phyloP scores from a whole-genome alignment of 2,329 filamentous ascomycete species.

The Xylaria hypoxylon region DNA sequence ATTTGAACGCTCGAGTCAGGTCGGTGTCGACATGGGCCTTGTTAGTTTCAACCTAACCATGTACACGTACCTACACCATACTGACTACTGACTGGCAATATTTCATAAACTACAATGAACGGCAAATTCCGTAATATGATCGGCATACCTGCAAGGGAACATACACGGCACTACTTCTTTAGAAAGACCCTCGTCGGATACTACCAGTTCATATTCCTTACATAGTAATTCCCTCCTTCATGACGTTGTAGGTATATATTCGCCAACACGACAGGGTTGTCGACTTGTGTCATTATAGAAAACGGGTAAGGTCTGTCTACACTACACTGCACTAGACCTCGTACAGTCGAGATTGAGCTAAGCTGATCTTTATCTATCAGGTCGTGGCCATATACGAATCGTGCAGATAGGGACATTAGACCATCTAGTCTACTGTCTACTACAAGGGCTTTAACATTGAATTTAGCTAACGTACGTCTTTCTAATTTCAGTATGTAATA shows the following conservation, averaged over 20 bases:
- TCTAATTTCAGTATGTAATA: not conserved
- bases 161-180: not conserved
- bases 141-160: not conserved
- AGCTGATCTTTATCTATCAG: not conserved
- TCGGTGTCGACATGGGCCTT: not conserved
- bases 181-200: not conserved
- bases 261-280: not conserved
- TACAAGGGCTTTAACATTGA: constrained; percentile 4
- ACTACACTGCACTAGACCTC: too few species aligned
- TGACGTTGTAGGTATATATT: not conserved
- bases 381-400: constrained; percentile 24
- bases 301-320: not conserved
- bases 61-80: not conserved
- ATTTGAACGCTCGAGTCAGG: not conserved
- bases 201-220: not conserved
- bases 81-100: too few species aligned
- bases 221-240: not conserved
- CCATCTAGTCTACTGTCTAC: not conserved
- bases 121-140: constrained; percentile 21
- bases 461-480: constrained; percentile 1
- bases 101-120: not conserved
- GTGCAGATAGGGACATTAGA: constrained; percentile 16
- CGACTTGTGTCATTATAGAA: not conserved
- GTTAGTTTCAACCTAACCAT: not conserved
- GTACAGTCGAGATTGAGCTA: not conserved